Conservation (phyloP, 2,329 filamentous ascomycete species). For the Dactylellina haptotyla region DNA sequence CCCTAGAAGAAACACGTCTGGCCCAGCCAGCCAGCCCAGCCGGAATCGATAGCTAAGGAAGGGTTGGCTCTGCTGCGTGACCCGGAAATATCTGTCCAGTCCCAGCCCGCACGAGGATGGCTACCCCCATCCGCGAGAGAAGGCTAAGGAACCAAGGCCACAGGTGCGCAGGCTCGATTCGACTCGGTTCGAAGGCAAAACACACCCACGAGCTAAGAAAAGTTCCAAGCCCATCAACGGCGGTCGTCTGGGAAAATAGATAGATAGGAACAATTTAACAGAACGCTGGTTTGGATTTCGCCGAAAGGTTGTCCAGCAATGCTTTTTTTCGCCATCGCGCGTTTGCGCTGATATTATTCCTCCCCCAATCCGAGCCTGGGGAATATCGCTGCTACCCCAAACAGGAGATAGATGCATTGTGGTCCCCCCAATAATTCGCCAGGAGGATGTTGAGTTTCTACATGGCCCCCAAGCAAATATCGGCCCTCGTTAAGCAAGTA, state of each 20-base stretch:
- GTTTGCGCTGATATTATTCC: constrained; percentile 30
- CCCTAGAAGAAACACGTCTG: background rate
- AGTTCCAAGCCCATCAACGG: background rate
- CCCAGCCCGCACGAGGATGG: no score
- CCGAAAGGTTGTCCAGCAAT: constrained; percentile 24
- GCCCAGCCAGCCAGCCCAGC: constrained; percentile 17
- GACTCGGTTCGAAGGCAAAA: constrained; percentile 17
- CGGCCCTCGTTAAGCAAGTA: constrained; percentile 13
- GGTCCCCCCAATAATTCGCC: constrained; percentile 4
- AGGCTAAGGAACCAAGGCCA: background rate
- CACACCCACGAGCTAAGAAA: background rate
- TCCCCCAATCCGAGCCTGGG: constrained; percentile 49
- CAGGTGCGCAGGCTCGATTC: background rate
- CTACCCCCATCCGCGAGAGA: no score
- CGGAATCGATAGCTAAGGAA: constrained; percentile 27
- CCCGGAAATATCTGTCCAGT: constrained; percentile 51
- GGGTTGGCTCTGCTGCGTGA: constrained; percentile 40
- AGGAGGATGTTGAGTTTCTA: background rate
- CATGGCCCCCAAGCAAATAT: constrained; percentile 33
- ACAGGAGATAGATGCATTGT: no score
- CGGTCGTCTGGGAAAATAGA: background rate
- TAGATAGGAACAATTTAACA: constrained; percentile 51
- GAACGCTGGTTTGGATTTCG: constrained; percentile 49
- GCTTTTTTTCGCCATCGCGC: constrained; percentile 7
- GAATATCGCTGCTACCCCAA: background rate